Percentiles rank a stretch among this genome's conserved stretches.
Evolutionary conservation across 306 rosid genomes (phyloP).

Genomic region (Vigna trinervia): DNA sequence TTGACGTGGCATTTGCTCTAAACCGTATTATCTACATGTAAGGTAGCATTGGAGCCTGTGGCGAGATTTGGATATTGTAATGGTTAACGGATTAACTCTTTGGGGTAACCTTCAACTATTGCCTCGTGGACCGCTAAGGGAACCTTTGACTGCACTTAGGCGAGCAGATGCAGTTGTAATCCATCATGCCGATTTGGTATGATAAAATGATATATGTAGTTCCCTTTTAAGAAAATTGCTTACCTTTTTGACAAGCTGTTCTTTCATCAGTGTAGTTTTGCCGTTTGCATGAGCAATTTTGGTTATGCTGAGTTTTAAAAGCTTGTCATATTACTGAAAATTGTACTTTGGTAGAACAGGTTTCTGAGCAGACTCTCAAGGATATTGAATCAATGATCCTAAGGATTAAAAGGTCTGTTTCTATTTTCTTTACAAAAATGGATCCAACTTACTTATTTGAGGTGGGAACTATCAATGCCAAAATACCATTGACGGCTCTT

Average conservation of each 20-base stretch:
- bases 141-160: slow-evolving; percentile 70
- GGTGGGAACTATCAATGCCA: slow-evolving; percentile 53
- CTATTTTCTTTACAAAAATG: slow-evolving; percentile 80
- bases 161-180: slow-evolving; percentile 77
- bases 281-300: neutral
- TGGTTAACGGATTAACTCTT: slow-evolving; percentile 82
- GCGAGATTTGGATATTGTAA: slow-evolving; percentile 82
- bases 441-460: slow-evolving; percentile 71
- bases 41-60: slow-evolving; percentile 89
- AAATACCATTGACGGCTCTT: slow-evolving; percentile 59
- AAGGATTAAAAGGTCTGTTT: slow-evolving; percentile 55
- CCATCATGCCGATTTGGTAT: slow-evolving; percentile 89
- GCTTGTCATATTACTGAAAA: slow-evolving; percentile 29
- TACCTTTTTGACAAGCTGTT: slow-evolving; percentile 8
- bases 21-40: slow-evolving; percentile 47
- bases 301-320: neutral
- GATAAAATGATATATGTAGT: neutral
- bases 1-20: slow-evolving; percentile 27
- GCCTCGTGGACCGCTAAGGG: slow-evolving; percentile 96
- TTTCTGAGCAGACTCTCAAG: slow-evolving; percentile 61
- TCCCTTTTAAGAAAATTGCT: slow-evolving; percentile 1
- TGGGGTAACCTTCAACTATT: slow-evolving; percentile 75
- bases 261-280: slow-evolving; percentile 7
- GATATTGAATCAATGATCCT: slow-evolving; percentile 56
- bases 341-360: slow-evolving; percentile 57